These are phyloP conservation scores for Oryza nivara DNA, from an alignment of 176 grass and related monocot genomes.

Conservation along the genomic window DNA sequence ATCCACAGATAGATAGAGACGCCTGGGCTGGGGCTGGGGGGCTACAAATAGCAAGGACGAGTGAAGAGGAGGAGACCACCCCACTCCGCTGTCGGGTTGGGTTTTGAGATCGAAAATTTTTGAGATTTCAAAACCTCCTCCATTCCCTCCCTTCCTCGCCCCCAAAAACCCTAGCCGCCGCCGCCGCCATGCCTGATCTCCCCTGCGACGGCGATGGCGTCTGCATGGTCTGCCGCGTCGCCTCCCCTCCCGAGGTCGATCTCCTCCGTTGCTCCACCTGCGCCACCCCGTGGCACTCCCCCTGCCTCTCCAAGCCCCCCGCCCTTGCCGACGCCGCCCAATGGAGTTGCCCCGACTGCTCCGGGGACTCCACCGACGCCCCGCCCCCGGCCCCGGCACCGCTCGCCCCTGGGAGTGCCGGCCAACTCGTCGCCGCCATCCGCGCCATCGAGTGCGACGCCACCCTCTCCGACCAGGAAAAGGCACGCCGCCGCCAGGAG, in stretches of 20 bases:
- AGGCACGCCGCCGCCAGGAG: constrained; percentile 73
- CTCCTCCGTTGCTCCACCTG: constrained; percentile 69
- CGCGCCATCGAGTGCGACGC: constrained; percentile 69
- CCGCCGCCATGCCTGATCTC: constrained; percentile 60
- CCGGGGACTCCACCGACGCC: neutral
- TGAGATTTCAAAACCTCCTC: constrained; percentile 63
- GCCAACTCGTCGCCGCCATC: constrained; percentile 63
- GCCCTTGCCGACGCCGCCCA: constrained; percentile 55
- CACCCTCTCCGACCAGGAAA: constrained; percentile 67
- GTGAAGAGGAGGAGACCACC: neutral
- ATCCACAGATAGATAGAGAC: no score
- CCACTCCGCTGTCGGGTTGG: no score
- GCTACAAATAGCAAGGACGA: neutral
- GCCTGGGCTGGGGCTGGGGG: no score
- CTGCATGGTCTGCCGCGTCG: constrained; percentile 74
- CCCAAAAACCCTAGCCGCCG: neutral
- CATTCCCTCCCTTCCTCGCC: neutral
- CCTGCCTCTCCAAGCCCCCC: constrained; percentile 67
- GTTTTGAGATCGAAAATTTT: neutral
- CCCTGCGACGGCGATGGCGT: constrained; percentile 89
- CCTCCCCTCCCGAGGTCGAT: constrained; percentile 54
- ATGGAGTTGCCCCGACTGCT: constrained; percentile 91
- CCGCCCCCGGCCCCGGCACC: neutral
- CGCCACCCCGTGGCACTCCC: constrained; percentile 84
- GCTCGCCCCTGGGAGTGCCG: neutral